These are phyloP conservation scores for Gloeopeniophorella convolvens DNA, from an alignment of 768 basidiomycete genomes.

Conservation along the genomic window DNA sequence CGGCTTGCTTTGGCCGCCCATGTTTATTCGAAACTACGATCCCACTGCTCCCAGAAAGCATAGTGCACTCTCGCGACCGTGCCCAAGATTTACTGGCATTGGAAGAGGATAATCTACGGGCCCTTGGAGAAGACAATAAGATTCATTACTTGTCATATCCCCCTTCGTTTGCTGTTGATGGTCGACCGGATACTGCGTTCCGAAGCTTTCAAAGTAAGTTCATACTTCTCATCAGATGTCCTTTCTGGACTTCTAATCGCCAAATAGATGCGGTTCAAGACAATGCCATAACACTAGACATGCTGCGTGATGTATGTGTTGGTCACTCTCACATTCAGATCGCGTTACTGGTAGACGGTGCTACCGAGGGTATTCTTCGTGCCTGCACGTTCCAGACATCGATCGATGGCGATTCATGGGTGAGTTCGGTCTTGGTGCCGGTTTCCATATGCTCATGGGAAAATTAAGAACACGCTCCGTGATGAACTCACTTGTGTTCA, in stretches of 20 bases:
- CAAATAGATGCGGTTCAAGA: constrained; percentile 27
- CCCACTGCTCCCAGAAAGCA: constrained; percentile 32
- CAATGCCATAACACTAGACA: constrained; percentile 36
- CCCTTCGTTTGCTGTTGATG: constrained; percentile 52
- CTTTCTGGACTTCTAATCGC: neutral
- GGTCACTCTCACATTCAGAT: constrained; percentile 26
- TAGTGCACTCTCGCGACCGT: constrained; percentile 22
- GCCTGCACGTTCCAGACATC: constrained; percentile 28
- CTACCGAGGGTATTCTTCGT: constrained; percentile 30
- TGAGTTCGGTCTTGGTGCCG: constrained; percentile 17
- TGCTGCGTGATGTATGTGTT: constrained; percentile 26
- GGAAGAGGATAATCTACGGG: constrained; percentile 31
- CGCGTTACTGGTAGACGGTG: constrained; percentile 32
- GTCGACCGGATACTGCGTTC: constrained; percentile 42
- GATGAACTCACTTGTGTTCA: constrained; percentile 1
- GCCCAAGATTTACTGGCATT: constrained; percentile 38
- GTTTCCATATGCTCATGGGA: neutral
- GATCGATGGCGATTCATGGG: constrained; percentile 29
- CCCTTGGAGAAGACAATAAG: constrained; percentile 31
- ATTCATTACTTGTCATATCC: constrained; percentile 39
- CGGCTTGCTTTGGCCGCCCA: constrained; percentile 38
- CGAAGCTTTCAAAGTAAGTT: constrained; percentile 40
- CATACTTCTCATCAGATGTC: neutral
- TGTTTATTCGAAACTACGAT: constrained; percentile 52
- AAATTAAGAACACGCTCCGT: neutral